Evolutionary conservation across 176 grass and related monocot genomes (phyloP), one percentile per base, ranked within the genome.

Genomic region (Triticum dicoccoides): DNA sequence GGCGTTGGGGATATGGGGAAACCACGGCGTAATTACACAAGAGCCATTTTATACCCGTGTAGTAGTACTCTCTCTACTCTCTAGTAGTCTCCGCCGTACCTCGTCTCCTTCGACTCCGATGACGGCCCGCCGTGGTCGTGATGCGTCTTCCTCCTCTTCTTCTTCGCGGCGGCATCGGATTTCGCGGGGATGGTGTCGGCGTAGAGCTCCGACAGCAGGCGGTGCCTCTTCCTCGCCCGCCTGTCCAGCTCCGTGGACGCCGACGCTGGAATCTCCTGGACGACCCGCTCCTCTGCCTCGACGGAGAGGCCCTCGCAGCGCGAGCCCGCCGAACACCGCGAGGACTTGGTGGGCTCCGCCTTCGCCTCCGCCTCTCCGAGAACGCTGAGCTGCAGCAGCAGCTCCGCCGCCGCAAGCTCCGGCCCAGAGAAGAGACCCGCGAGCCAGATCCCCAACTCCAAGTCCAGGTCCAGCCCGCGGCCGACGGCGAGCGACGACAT

Each of bases 321-420:
- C 1, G 88, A 84, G 51, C 83, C 91, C 17, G 86, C 86, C 14
- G 85, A 91, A 38, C 73, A 82, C 51, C 33, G 89, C 33, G 92
- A 89, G 1, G 2, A 42, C 83, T 20, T 62, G 17, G 21, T 5
- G 21, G 61, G n/a, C 78, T 9, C 54, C 54, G 23, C 62, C 85
- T 12, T 17, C 52, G 23, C 49, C 79, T 15, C 8, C 62, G 23
- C 63, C 85, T 1, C 13, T 58, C 86, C 69, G 64, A 54, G 51
- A 54, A 78, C 85, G 76, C 92, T 90, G 52, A 97, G 92, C 61
- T 90, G 92, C 75, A 97, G 85, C 45, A 97, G 91, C 7, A 77
- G 86, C 82, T 92, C 90, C 7, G 88, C 90, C 39, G 86, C 92
- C 45, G 74, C 92, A 42, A 97, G 75, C 79, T 97, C 94, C 11